These are phyloP conservation scores for Lipomyces spencermartinsiae DNA, from an alignment of 805 yeast genomes.

Conservation along the genomic window DNA sequence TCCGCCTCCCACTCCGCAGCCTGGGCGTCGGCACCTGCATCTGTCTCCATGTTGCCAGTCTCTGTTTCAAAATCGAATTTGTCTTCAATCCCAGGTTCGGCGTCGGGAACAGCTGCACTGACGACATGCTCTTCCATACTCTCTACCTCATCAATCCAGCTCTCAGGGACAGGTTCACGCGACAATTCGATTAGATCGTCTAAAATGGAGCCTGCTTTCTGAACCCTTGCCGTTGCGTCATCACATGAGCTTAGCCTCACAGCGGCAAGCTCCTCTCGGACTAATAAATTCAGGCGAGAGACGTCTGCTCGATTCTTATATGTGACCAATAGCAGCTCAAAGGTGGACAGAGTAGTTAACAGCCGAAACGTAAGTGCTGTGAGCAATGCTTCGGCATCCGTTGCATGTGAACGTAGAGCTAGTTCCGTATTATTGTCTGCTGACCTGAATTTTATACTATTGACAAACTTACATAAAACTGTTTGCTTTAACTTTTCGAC, in stretches of 20 bases:
- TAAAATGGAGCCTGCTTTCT: constrained; percentile 20
- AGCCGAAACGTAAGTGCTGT: constrained; percentile 21
- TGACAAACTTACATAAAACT: constrained; percentile 5
- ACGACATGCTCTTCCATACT: constrained; percentile 18
- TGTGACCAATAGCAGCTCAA: constrained; percentile 10
- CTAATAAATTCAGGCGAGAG: constrained; percentile 12
- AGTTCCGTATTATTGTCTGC: background rate
- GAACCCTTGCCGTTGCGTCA: constrained; percentile 1
- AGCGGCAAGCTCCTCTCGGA: background rate
- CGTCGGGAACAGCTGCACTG: background rate
- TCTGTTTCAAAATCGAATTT: background rate
- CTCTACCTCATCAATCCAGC: constrained; percentile 35
- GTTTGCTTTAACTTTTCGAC: background rate
- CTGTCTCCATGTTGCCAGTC: background rate
- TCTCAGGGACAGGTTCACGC: constrained; percentile 32
- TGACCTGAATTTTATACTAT: background rate
- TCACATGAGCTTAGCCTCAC: constrained; percentile 13
- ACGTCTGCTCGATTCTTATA: constrained; percentile 18
- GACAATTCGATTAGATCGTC: constrained; percentile 33
- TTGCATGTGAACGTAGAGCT: background rate
- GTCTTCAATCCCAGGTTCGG: background rate
- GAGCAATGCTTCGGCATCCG: constrained; percentile 17
- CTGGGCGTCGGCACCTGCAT: background rate
- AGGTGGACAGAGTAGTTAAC: constrained; percentile 14
- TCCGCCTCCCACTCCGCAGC: background rate